Conservation (phyloP, 108 stramenopile species). For the Skeletonema tropicum region DNA sequence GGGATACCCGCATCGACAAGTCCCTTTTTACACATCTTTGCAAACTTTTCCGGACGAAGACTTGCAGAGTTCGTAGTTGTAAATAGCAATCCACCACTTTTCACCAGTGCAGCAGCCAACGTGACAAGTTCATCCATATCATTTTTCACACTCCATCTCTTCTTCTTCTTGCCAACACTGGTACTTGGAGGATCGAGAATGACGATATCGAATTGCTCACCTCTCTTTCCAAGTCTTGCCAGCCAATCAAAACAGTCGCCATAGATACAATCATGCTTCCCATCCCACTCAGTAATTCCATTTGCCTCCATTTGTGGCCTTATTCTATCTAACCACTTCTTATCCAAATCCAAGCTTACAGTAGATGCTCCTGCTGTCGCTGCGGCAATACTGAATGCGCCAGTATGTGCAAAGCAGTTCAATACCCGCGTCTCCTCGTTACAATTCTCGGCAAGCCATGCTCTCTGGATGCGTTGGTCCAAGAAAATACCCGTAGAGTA, state of each 20-base stretch:
- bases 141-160: constrained; percentile 80
- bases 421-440: constrained; percentile 69
- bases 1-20: constrained; percentile 62
- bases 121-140: constrained; percentile 79
- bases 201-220: constrained; percentile 85
- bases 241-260: constrained; percentile 90
- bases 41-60: constrained; percentile 71
- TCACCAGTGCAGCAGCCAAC: constrained; percentile 78
- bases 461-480: constrained; percentile 77
- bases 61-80: constrained; percentile 79
- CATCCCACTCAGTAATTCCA: constrained; percentile 70
- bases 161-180: constrained; percentile 80
- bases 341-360: constrained; percentile 77
- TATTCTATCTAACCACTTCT: constrained; percentile 84
- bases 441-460: constrained; percentile 73
- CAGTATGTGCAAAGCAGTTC: constrained; percentile 86
- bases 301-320: constrained; percentile 81
- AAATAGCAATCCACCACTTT: constrained; percentile 72
- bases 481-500: constrained; percentile 87
- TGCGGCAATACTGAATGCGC: constrained; percentile 83
- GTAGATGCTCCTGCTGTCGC: constrained; percentile 76
- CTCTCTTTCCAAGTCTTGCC: constrained; percentile 69
- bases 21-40: constrained; percentile 66
- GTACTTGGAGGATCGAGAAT: constrained; percentile 88
- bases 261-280: constrained; percentile 80